phyloP scores from a whole-genome alignment of 2,329 filamentous ascomycete species.

The Fusarium sp. region DNA sequence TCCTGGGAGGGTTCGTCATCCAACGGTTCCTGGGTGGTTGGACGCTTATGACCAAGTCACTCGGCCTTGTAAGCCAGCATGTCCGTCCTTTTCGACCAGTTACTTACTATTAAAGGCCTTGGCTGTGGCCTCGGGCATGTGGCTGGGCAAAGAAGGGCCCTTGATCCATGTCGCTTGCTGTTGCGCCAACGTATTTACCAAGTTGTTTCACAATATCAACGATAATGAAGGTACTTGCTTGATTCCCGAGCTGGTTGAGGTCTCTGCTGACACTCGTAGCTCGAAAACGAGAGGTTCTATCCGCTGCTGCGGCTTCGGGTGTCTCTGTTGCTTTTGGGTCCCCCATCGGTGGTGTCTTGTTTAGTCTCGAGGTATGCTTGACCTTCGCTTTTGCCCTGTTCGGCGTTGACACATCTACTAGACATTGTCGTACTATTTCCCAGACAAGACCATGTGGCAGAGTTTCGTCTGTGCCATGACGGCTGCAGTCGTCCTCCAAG shows the following conservation, averaged over 20 bases:
- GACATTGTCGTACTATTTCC: constrained; percentile 94
- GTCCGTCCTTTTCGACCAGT: background rate
- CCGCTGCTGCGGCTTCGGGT: constrained; percentile 89
- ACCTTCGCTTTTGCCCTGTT: background rate
- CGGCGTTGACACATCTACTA: constrained; percentile 5
- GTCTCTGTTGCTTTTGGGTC: constrained; percentile 96
- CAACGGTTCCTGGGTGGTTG: constrained; percentile 85
- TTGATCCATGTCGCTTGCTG: constrained; percentile 97
- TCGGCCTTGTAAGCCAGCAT: constrained; percentile 75
- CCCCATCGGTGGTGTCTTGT: constrained; percentile 92
- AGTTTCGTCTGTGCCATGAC: constrained; percentile 99
- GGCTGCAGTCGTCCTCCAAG: constrained; percentile 92
- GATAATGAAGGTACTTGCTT: constrained; percentile 79
- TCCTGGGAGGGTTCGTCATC: constrained; percentile 94
- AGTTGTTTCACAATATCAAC: constrained; percentile 81
- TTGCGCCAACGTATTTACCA: constrained; percentile 94
- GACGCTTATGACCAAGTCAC: constrained; percentile 89
- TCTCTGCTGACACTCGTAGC: constrained; percentile 61
- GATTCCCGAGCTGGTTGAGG: background rate
- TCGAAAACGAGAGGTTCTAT: constrained; percentile 91
- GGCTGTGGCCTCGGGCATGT: constrained; percentile 92
- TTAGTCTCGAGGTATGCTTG: constrained; percentile 82
- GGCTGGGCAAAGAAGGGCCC: constrained; percentile 96
- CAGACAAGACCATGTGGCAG: constrained; percentile 99
- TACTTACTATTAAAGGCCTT: constrained; percentile 71